phyloP scores from a whole-genome alignment of 345 rosid genomes.

The Aurinia saxatilis region DNA sequence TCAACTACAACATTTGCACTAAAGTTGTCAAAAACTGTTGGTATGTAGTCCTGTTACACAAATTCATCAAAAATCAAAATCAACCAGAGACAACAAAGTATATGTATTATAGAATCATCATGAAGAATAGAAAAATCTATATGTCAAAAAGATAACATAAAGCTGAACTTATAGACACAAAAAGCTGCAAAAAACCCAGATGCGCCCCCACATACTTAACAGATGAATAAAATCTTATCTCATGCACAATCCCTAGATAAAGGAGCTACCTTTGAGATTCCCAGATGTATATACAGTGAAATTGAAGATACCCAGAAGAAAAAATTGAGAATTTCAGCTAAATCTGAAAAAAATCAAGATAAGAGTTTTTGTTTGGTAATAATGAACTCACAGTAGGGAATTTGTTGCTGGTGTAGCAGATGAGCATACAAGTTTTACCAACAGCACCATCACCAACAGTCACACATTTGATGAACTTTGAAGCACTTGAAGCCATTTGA shows the following conservation, averaged over 20 bases:
- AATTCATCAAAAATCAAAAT: conserved; percentile 15
- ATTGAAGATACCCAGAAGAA: neutral
- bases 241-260: conserved; percentile 17
- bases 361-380: neutral
- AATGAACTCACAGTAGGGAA: conserved; percentile 27
- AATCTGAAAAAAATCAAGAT: conserved; percentile 24
- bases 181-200: conserved; percentile 46
- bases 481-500: conserved; percentile 29
- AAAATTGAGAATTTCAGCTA: neutral
- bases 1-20: conserved; percentile 95
- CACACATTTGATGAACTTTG: conserved; percentile 31
- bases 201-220: conserved; percentile 16
- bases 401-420: conserved; percentile 36
- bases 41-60: conserved; percentile 78
- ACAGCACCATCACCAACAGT: conserved; percentile 37
- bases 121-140: too few species aligned
- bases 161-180: neutral
- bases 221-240: conserved; percentile 1
- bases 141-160: conserved; percentile 8
- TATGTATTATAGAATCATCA: neutral
- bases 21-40: conserved; percentile 95
- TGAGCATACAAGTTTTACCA: conserved; percentile 36
- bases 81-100: neutral
- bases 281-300: too few species aligned
- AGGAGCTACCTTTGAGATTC: conserved; percentile 20